phyloP scores from a whole-genome alignment of 441 rosid genomes.

The Biscutella laevigata region DNA sequence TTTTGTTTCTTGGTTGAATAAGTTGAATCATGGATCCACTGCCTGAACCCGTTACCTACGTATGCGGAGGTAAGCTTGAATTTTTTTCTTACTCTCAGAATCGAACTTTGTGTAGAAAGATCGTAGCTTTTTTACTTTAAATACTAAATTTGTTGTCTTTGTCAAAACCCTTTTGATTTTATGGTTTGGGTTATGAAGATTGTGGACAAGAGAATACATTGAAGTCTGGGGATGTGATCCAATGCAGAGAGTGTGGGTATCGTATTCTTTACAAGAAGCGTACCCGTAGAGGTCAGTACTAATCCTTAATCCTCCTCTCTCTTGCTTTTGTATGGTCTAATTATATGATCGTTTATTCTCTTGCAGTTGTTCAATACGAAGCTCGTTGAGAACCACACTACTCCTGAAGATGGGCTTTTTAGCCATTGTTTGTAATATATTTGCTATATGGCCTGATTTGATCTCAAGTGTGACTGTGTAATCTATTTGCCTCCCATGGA shows the following conservation, averaged over 20 bases:
- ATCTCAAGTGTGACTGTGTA: too few species aligned
- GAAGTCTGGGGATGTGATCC: conserved; percentile 86
- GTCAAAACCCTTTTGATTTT: not conserved
- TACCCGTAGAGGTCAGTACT: conserved; percentile 50
- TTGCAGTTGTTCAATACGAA: conserved; percentile 20
- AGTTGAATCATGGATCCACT: conserved; percentile 44
- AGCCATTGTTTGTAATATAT: too few species aligned
- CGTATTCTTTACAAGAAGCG: conserved; percentile 93
- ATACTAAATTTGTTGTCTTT: not conserved
- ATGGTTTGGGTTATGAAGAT: conserved; percentile 31
- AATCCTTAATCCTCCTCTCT: not conserved
- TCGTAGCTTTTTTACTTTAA: not conserved
- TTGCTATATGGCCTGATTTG: too few species aligned
- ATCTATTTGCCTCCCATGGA: too few species aligned
- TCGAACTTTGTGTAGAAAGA: too few species aligned
- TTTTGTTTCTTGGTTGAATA: not conserved
- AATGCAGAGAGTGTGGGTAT: conserved; percentile 93
- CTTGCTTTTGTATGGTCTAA: too few species aligned
- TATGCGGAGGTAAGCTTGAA: conserved; percentile 66
- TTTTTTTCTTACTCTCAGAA: not conserved
- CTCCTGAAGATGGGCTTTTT: conserved; percentile 1
- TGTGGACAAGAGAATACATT: conserved; percentile 78
- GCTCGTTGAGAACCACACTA: conserved; percentile 7
- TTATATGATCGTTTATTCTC: not conserved
- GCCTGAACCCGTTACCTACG: conserved; percentile 71